These are phyloP conservation scores for Leucosporidium scottii DNA, from an alignment of 768 basidiomycete genomes.

Conservation along the genomic window DNA sequence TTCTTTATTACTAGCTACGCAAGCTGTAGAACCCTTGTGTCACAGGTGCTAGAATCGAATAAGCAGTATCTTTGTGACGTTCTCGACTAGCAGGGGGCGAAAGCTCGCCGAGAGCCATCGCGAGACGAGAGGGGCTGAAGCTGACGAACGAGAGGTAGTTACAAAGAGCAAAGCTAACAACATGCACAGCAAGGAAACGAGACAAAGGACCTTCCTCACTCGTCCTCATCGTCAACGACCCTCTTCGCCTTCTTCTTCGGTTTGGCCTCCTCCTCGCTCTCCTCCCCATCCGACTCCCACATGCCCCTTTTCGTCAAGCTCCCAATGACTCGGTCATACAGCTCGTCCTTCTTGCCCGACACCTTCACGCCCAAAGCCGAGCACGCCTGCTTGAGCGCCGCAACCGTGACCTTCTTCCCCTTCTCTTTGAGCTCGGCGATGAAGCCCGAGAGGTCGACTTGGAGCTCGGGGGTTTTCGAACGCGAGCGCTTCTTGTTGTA, in stretches of 20 bases:
- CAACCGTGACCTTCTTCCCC: constrained; percentile 3
- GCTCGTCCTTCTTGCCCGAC: constrained; percentile 18
- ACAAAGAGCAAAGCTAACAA: too few species aligned
- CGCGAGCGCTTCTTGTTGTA: constrained; percentile 9
- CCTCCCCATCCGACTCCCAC: not conserved
- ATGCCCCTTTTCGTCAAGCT: not conserved
- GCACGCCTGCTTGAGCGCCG: constrained; percentile 10
- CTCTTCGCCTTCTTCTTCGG: not conserved
- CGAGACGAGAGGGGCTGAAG: too few species aligned
- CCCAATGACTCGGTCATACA: not conserved
- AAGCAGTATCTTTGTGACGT: too few species aligned
- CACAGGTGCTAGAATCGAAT: too few species aligned
- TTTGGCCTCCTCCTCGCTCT: not conserved
- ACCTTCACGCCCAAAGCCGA: constrained; percentile 1
- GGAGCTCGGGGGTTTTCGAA: not conserved
- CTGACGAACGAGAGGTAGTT: too few species aligned
- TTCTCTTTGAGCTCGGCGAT: constrained; percentile 5
- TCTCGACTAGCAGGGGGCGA: too few species aligned
- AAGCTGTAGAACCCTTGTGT: too few species aligned
- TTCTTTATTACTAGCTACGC: too few species aligned
- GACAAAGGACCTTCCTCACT: too few species aligned
- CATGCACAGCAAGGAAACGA: too few species aligned
- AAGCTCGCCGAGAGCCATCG: too few species aligned
- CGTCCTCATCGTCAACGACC: too few species aligned
- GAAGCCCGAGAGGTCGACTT: constrained; percentile 10